These are phyloP conservation scores for Cladochytrium replicatum DNA, from an alignment of 192 early-diverging fungal genomes.

Conservation along the genomic window DNA sequence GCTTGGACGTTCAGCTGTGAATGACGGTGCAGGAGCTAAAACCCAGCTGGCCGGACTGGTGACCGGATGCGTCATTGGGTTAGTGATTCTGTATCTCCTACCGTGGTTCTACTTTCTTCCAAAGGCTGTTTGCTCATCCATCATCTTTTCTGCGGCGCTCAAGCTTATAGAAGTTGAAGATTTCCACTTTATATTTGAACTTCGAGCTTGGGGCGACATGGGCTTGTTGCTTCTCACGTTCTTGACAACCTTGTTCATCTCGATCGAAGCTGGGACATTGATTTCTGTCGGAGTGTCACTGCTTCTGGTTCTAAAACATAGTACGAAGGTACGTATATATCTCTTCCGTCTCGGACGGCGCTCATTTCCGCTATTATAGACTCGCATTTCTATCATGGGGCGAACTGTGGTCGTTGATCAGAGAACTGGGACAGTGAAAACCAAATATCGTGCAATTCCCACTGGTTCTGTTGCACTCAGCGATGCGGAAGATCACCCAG, in stretches of 20 bases:
- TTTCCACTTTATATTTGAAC: conserved; percentile 31
- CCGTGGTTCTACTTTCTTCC: conserved; percentile 80
- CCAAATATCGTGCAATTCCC: conserved; percentile 67
- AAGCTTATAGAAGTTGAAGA: conserved; percentile 45
- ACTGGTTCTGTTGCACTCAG: conserved; percentile 41
- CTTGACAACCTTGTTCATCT: conserved; percentile 76
- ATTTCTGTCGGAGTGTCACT: conserved; percentile 81
- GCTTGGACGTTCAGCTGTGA: conserved; percentile 84
- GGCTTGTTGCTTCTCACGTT: conserved; percentile 80
- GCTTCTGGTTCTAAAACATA: conserved; percentile 84
- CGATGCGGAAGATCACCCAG: conserved; percentile 17
- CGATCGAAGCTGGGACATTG: conserved; percentile 87
- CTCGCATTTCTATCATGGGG: conserved; percentile 35
- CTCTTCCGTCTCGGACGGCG: conserved; percentile 26
- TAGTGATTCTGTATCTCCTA: conserved; percentile 73
- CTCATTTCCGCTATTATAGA: conserved; percentile 13
- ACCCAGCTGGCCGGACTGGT: conserved; percentile 85
- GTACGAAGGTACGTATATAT: conserved; percentile 45
- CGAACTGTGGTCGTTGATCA: conserved; percentile 31
- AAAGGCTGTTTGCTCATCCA: conserved; percentile 53
- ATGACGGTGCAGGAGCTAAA: conserved; percentile 81
- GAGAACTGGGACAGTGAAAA: conserved; percentile 18
- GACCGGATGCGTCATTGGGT: conserved; percentile 60
- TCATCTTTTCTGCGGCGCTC: conserved; percentile 43
- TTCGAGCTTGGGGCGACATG: conserved; percentile 61